These are phyloP conservation scores for Pichia sp. DNA, from an alignment of 1,139 yeast species.

Conservation along the genomic window DNA sequence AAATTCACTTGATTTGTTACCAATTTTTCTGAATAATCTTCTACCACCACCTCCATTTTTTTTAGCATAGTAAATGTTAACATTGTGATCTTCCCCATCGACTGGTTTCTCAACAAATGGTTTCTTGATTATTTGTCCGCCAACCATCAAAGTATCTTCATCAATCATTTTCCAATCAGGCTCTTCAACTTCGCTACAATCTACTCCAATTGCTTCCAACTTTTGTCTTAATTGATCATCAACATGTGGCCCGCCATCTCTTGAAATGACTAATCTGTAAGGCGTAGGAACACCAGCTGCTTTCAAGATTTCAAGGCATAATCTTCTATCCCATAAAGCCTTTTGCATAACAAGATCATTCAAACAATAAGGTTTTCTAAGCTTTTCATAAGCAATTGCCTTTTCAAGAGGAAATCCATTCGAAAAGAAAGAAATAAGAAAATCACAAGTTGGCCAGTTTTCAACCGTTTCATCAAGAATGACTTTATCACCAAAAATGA, in stretches of 20 bases:
- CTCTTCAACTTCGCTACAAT: conserved; percentile 46
- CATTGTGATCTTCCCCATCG: conserved; percentile 98
- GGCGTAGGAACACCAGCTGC: conserved; percentile 88
- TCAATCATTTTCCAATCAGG: conserved; percentile 87
- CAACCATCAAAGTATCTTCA: conserved; percentile 72
- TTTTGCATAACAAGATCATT: conserved; percentile 90
- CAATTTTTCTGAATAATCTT: conserved; percentile 86
- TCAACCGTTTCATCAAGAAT: conserved; percentile 88
- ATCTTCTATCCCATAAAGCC: conserved; percentile 91
- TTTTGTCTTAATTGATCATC: conserved; percentile 55
- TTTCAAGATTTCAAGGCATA: conserved; percentile 76
- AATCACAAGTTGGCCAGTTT: conserved; percentile 98
- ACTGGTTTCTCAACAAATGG: conserved; percentile 99
- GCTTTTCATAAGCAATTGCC: conserved; percentile 83
- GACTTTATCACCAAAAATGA: conserved; percentile 95
- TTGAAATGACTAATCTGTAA: conserved; percentile 71
- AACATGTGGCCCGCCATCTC: conserved; percentile 95
- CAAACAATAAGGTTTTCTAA: conserved; percentile 82
- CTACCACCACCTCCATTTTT: conserved; percentile 97
- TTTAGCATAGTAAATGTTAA: conserved; percentile 82
- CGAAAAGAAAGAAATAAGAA: conserved; percentile 86
- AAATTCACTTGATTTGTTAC: conserved; percentile 93
- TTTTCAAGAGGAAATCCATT: conserved; percentile 94
- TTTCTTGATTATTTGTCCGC: conserved; percentile 64
- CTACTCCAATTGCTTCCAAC: conserved; percentile 54